Evolutionary conservation across 768 basidiomycete genomes (phyloP).

Genomic region (Inosperma sp.): DNA sequence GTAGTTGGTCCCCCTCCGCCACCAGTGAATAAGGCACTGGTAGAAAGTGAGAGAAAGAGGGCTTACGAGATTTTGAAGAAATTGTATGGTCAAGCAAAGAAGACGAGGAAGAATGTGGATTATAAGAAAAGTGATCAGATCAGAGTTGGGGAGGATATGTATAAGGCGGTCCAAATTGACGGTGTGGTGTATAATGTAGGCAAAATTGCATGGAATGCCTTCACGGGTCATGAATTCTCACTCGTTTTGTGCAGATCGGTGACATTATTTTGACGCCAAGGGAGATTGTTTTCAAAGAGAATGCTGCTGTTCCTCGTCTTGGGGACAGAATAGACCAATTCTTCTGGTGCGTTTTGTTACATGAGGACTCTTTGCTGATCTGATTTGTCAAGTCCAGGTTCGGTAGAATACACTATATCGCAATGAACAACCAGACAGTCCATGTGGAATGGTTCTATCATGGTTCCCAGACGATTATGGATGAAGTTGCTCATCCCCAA

Average conservation of each 20-base stretch:
- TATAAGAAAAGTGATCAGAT: slow-evolving; percentile 33
- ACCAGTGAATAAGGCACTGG: slow-evolving; percentile 22
- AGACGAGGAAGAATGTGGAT: slow-evolving; percentile 23
- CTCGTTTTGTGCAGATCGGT: slow-evolving; percentile 42
- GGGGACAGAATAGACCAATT: slow-evolving; percentile 47
- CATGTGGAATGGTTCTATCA: slow-evolving; percentile 80
- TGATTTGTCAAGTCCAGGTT: slow-evolving; percentile 50
- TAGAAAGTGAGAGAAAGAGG: slow-evolving; percentile 25
- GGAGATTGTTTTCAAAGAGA: slow-evolving; percentile 22
- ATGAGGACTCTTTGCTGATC: neutral
- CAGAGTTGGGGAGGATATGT: slow-evolving; percentile 29
- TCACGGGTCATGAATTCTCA: neutral
- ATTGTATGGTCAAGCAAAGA: slow-evolving; percentile 25
- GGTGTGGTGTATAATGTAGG: slow-evolving; percentile 41
- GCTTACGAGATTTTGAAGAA: slow-evolving; percentile 25
- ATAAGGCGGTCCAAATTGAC: slow-evolving; percentile 41
- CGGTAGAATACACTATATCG: slow-evolving; percentile 54
- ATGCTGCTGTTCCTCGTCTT: slow-evolving; percentile 31
- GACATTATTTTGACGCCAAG: slow-evolving; percentile 54
- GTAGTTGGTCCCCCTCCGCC: slow-evolving; percentile 48
- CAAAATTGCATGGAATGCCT: slow-evolving; percentile 1
- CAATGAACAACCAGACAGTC: slow-evolving; percentile 36
- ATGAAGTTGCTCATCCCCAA: slow-evolving; percentile 55
- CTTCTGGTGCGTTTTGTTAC: slow-evolving; percentile 50
- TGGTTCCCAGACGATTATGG: slow-evolving; percentile 54